Percentiles rank a stretch among this genome's conserved stretches.
phyloP scores from a whole-genome alignment of 148 eudicot genomes.

The Rhododendron williamsianum region DNA sequence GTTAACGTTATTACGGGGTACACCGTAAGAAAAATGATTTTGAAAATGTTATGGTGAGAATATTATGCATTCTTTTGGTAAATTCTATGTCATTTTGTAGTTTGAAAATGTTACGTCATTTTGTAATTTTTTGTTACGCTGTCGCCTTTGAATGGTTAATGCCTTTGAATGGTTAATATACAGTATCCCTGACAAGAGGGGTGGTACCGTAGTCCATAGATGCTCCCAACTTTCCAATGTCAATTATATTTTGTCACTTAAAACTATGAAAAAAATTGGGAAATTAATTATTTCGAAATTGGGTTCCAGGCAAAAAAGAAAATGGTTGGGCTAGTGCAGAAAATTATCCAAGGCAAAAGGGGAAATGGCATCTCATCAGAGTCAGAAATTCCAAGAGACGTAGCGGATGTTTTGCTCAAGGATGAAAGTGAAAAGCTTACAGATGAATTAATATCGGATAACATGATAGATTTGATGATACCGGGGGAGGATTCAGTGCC shows the following conservation, averaged over 20 bases:
- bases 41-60: too few species aligned
- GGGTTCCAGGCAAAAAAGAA: slow-evolving; percentile 64
- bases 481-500: slow-evolving; percentile 98
- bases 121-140: too few species aligned
- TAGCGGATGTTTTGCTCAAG: slow-evolving; percentile 59
- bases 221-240: too few species aligned
- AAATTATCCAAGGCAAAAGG: slow-evolving; percentile 51
- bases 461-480: slow-evolving; percentile 91
- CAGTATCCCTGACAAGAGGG: too few species aligned
- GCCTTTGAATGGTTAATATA: too few species aligned
- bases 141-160: too few species aligned
- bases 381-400: slow-evolving; percentile 43
- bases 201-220: too few species aligned
- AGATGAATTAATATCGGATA: slow-evolving; percentile 74
- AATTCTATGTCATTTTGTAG: too few species aligned
- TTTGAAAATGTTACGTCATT: too few species aligned
- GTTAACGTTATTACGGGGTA: too few species aligned
- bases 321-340: slow-evolving; percentile 68
- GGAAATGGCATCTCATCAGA: slow-evolving; percentile 5
- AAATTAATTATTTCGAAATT: not conserved
- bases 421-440: slow-evolving; percentile 61
- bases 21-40: too few species aligned
- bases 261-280: not conserved
- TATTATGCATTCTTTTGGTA: too few species aligned
- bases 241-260: not conserved